Conservation (phyloP, 192 early-diverging fungal species). For the Anaeromyces robustus region DNA sequence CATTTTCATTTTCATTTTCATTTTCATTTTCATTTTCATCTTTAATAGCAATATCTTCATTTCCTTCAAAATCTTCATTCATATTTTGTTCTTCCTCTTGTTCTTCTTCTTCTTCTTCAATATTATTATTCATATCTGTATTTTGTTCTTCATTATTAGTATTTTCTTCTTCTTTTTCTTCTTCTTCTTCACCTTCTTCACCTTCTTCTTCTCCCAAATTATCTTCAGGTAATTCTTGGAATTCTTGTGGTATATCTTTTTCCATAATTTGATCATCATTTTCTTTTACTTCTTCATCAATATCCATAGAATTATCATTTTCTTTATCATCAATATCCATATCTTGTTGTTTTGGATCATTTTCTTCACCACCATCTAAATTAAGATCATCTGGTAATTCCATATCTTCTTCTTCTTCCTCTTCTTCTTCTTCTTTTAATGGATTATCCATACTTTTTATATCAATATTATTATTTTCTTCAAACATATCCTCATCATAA, state of each 20-base stretch:
- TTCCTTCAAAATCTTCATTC: slow-evolving; percentile 19
- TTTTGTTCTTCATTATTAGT: slow-evolving; percentile 11
- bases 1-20: slow-evolving; percentile 25
- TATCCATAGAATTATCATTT: background rate
- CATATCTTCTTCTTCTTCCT: slow-evolving; percentile 52
- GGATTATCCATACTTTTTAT: background rate
- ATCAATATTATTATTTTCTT: background rate
- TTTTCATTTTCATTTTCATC: slow-evolving; percentile 15
- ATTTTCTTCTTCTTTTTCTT: slow-evolving; percentile 15
- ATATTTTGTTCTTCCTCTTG: slow-evolving; percentile 18
- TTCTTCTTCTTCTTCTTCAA: slow-evolving; percentile 11
- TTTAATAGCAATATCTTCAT: slow-evolving; percentile 19
- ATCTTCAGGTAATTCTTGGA: background rate
- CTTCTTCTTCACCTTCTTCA: slow-evolving; percentile 7
- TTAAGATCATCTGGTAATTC: slow-evolving; percentile 67
- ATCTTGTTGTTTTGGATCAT: slow-evolving; percentile 34
- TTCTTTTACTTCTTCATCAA: slow-evolving; percentile 12
- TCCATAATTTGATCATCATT: slow-evolving; percentile 18
- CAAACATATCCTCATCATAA: background rate
- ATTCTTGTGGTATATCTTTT: background rate
- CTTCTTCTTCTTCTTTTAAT: slow-evolving; percentile 14
- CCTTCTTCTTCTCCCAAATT: background rate
- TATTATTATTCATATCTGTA: no score
- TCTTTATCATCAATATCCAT: slow-evolving; percentile 26
- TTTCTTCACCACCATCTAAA: slow-evolving; percentile 41